Conservation (phyloP, 805 yeast species). For the Lachancea nothofagi region DNA sequence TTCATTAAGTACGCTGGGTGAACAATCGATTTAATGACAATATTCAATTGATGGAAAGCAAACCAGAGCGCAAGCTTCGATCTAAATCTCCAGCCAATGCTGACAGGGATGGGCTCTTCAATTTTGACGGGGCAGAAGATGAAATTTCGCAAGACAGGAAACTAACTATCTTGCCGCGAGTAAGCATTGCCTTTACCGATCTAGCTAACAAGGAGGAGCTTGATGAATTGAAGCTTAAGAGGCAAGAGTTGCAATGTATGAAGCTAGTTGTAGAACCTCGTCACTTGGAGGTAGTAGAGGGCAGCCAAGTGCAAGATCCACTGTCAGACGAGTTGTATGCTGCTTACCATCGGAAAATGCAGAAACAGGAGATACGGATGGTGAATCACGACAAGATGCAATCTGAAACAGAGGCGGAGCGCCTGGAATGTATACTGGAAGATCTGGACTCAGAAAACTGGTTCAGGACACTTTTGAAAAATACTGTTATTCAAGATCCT, state of each 20-base stretch:
- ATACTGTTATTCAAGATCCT: slow-evolving; percentile 47
- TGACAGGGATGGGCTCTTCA: slow-evolving; percentile 27
- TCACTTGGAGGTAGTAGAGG: neutral
- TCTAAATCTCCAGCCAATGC: slow-evolving; percentile 11
- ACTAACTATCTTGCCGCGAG: slow-evolving; percentile 12
- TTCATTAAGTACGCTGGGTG: too few relatives aligned
- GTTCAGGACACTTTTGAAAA: slow-evolving; percentile 39
- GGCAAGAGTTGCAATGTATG: slow-evolving; percentile 18
- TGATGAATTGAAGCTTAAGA: slow-evolving; percentile 1
- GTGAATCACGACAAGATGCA: slow-evolving; percentile 44
- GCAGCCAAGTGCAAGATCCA: slow-evolving; percentile 34
- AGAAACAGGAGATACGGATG: slow-evolving; percentile 59
- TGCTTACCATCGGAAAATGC: slow-evolving; percentile 53
- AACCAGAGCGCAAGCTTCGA: slow-evolving; percentile 10
- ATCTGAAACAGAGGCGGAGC: slow-evolving; percentile 53
- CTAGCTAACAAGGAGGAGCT: neutral
- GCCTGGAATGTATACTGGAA: slow-evolving; percentile 36
- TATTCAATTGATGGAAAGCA: slow-evolving; percentile 1
- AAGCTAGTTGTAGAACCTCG: slow-evolving; percentile 14
- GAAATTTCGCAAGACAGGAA: slow-evolving; percentile 18
- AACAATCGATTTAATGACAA: neutral
- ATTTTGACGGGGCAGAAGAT: slow-evolving; percentile 33
- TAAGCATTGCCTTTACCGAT: neutral
- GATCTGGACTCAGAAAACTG: slow-evolving; percentile 45
- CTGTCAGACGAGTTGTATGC: slow-evolving; percentile 42